Conservation (phyloP, 2,329 filamentous ascomycete genomes). For the Aspergillus neotritici region DNA sequence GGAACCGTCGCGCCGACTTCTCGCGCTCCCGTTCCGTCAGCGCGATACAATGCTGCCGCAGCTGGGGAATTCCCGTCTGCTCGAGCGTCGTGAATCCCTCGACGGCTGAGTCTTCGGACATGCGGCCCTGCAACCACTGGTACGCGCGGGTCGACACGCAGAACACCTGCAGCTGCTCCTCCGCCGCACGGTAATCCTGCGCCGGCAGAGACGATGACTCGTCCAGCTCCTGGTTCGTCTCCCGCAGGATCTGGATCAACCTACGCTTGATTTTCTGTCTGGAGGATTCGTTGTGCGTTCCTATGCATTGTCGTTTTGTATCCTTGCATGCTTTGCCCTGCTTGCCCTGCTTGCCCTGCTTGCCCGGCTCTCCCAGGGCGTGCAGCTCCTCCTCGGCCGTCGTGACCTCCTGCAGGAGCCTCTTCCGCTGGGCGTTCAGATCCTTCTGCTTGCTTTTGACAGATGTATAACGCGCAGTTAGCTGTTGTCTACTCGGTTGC, state of each 20-base stretch:
- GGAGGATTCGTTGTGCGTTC: conserved; percentile 8
- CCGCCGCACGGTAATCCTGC: conserved; percentile 56
- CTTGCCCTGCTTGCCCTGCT: too few species aligned
- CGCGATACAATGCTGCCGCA: conserved; percentile 55
- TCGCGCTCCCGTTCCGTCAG: conserved; percentile 49
- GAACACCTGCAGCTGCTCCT: conserved; percentile 54
- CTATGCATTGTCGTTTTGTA: conserved; percentile 9
- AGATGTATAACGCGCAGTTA: too few species aligned
- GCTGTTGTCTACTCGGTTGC: too few species aligned
- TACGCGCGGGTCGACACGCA: conserved; percentile 60
- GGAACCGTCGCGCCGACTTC: conserved; percentile 44
- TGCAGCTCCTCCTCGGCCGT: conserved; percentile 21
- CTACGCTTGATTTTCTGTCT: conserved; percentile 4
- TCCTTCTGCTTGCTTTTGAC: not conserved
- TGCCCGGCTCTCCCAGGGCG: too few species aligned
- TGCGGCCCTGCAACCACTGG: conserved; percentile 54
- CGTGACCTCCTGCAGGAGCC: conserved; percentile 6
- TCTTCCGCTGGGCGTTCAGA: not conserved
- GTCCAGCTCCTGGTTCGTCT: conserved; percentile 1
- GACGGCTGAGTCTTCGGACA: conserved; percentile 49
- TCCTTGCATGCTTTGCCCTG: conserved; percentile 40
- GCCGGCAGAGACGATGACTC: not conserved
- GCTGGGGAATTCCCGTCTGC: conserved; percentile 55
- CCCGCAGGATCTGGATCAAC: conserved; percentile 1
- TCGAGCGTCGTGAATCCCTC: conserved; percentile 49